phyloP scores from a whole-genome alignment of 2,329 filamentous ascomycete genomes.

The Aspergillus neoniger region DNA sequence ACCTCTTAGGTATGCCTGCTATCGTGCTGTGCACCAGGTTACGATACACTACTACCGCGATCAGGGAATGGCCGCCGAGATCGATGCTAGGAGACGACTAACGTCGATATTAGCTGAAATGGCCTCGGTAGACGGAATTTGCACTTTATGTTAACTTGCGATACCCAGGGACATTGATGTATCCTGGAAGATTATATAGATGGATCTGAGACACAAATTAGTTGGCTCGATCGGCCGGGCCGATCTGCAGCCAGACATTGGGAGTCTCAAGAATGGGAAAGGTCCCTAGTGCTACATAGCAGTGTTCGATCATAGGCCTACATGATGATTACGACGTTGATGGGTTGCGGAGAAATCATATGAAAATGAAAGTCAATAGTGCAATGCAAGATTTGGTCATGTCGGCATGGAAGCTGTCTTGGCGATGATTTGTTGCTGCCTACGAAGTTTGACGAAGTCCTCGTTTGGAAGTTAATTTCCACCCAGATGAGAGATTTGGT shows the following conservation, averaged over 20 bases:
- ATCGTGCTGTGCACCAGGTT: slow-evolving; percentile 39
- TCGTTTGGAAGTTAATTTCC: not conserved
- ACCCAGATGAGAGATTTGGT: not conserved
- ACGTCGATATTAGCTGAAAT: slow-evolving; percentile 35
- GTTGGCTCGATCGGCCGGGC: too few species aligned
- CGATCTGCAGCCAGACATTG: not conserved
- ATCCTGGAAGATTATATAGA: not conserved
- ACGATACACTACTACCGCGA: slow-evolving; percentile 44
- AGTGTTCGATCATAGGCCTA: not conserved
- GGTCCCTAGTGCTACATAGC: not conserved
- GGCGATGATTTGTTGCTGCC: slow-evolving; percentile 12
- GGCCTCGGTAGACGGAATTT: slow-evolving; percentile 18
- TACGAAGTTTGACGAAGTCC: slow-evolving; percentile 9
- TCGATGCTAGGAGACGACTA: slow-evolving; percentile 39
- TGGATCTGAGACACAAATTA: not conserved
- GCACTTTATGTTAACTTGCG: not conserved
- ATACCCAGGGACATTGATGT: not conserved
- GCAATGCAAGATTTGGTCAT: not conserved
- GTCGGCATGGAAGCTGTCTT: not conserved
- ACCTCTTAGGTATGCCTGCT: slow-evolving; percentile 40
- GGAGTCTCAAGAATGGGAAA: not conserved
- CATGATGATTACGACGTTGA: not conserved
- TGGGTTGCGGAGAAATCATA: too few species aligned
- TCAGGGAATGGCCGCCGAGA: slow-evolving; percentile 38
- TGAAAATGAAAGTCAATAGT: not conserved